phyloP scores from a whole-genome alignment of 2,329 filamentous ascomycete species.

The Iodosphaeria phyllophila region DNA sequence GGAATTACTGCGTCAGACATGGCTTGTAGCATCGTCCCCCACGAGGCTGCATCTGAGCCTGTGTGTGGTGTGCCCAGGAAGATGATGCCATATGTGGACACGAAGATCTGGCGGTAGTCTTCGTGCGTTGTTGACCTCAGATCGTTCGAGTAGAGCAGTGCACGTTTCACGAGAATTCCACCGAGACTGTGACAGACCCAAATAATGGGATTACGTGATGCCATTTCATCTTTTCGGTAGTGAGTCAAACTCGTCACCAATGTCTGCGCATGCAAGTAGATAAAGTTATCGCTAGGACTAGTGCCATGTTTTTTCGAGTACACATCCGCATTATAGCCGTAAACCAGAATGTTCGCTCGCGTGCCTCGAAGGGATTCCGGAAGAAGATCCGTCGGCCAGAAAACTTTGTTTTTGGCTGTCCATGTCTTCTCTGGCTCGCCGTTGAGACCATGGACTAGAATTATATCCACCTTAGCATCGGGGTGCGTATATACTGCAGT shows the following conservation, averaged over 20 bases:
- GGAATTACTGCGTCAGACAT: conserved; percentile 49
- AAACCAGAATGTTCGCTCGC: conserved; percentile 47
- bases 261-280: conserved; percentile 54
- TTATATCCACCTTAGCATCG: conserved; percentile 41
- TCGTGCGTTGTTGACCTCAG: conserved; percentile 39
- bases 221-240: conserved; percentile 39
- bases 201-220: conserved; percentile 46
- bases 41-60: conserved; percentile 48
- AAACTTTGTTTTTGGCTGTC: conserved; percentile 34
- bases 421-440: conserved; percentile 47
- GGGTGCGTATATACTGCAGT: conserved; percentile 40
- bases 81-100: conserved; percentile 58
- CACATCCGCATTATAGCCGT: conserved; percentile 57
- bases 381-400: conserved; percentile 53
- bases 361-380: conserved; percentile 36
- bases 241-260: conserved; percentile 42
- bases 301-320: conserved; percentile 27
- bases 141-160: conserved; percentile 47
- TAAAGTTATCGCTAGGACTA: conserved; percentile 44
- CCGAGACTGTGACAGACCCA: conserved; percentile 61
- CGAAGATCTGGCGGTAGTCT: conserved; percentile 47
- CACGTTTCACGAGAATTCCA: conserved; percentile 53
- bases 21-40: conserved; percentile 47
- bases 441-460: conserved; percentile 55
- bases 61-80: conserved; percentile 64